These are phyloP conservation scores for Glycyrrhiza uralensis DNA, from an alignment of 306 rosid genomes.

Conservation along the genomic window DNA sequence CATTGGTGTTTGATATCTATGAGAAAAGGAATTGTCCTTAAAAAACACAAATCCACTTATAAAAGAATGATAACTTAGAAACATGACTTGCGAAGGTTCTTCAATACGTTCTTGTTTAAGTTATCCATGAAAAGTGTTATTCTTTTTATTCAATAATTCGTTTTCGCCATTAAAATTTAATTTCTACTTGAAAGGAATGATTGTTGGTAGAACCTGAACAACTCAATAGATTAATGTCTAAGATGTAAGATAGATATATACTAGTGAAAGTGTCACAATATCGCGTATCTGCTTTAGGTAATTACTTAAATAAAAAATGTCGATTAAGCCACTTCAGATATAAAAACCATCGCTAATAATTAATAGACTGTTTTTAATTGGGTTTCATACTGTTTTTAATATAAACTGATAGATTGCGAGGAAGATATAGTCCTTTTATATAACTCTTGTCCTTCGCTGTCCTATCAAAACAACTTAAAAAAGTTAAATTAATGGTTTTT, in stretches of 20 bases:
- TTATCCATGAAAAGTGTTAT: conserved; percentile 44
- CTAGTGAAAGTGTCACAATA: conserved; percentile 37
- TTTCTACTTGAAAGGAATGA: conserved; percentile 35
- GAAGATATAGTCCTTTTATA: conserved; percentile 17
- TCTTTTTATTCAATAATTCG: conserved; percentile 16
- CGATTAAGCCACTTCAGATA: conserved; percentile 46
- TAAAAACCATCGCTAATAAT: conserved; percentile 12
- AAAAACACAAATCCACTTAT: conserved; percentile 27
- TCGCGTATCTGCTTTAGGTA: conserved; percentile 29
- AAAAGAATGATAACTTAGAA: conserved; percentile 41
- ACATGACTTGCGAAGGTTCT: conserved; percentile 29
- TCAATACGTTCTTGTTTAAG: conserved; percentile 36
- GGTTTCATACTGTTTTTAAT: conserved; percentile 17
- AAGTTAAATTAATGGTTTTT: neutral
- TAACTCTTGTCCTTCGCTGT: conserved; percentile 14
- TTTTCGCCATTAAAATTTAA: conserved; percentile 29
- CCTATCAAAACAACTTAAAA: conserved; percentile 13
- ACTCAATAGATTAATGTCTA: conserved; percentile 38
- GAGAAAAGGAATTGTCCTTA: conserved; percentile 31
- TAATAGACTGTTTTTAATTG: conserved; percentile 21
- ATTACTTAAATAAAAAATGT: conserved; percentile 30
- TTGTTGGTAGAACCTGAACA: conserved; percentile 43
- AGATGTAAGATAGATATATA: too few relatives aligned
- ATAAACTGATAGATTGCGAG: conserved; percentile 5
- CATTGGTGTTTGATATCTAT: conserved; percentile 42